Percentiles rank a stretch among this genome's conserved stretches.
These are phyloP conservation scores for Tetradesmus obliquus DNA, from an alignment of 139 green algal genomes.

Conservation along the genomic window DNA sequence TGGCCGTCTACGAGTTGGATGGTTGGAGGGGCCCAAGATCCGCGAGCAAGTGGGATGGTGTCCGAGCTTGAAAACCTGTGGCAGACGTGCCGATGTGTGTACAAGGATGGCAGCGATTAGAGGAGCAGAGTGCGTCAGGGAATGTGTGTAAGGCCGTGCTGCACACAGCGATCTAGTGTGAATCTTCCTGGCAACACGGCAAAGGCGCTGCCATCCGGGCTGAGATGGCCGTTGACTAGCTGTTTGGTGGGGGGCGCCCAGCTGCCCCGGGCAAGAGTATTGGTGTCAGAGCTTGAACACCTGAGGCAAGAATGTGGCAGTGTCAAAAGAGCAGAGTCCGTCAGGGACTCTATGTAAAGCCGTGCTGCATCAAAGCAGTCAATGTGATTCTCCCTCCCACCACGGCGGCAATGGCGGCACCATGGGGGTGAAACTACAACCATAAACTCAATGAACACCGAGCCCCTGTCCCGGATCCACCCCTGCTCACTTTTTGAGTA, in stretches of 20 bases:
- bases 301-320: not conserved
- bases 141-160: constrained; percentile 36
- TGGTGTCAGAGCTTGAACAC: not conserved
- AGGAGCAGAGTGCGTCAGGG: constrained; percentile 60
- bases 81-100: not conserved
- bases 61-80: constrained; percentile 11
- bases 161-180: not conserved
- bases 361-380: constrained; percentile 35
- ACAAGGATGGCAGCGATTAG: too few species aligned
- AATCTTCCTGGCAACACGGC: not conserved
- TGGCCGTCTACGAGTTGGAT: constrained; percentile 79
- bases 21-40: constrained; percentile 62
- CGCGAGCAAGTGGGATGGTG: not conserved
- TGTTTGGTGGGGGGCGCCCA: constrained; percentile 71
- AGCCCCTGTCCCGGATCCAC: too few species aligned
- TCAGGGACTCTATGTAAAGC: constrained; percentile 52
- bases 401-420: constrained; percentile 33
- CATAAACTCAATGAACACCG: too few species aligned
- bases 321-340: constrained; percentile 40
- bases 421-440: constrained; percentile 47
- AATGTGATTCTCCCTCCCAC: not conserved
- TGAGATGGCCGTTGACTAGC: constrained; percentile 77
- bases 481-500: constrained; percentile 4
- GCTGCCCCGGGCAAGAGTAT: not conserved
- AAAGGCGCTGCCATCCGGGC: constrained; percentile 58